Conservation (phyloP, 768 basidiomycete species). For the Suillus placidus region DNA sequence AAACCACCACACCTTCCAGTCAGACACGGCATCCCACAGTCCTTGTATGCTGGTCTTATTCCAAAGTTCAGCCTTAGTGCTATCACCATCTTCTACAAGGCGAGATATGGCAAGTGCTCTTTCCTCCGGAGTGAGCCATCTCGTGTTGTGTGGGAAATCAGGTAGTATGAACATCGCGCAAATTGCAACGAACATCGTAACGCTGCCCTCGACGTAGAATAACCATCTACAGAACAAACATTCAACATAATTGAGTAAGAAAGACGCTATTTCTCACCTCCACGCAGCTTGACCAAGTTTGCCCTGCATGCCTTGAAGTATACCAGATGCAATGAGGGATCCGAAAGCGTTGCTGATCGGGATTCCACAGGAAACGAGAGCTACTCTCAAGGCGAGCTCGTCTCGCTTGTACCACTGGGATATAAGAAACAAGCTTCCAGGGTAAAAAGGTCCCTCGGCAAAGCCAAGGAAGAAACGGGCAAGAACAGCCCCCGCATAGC, state of each 20-base stretch:
- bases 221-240: slow-evolving; percentile 15
- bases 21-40: slow-evolving; percentile 39
- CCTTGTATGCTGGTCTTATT: slow-evolving; percentile 29
- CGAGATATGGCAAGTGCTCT: slow-evolving; percentile 33
- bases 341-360: slow-evolving; percentile 50
- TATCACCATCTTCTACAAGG: slow-evolving; percentile 32
- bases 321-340: slow-evolving; percentile 46
- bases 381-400: slow-evolving; percentile 41
- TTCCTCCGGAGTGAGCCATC: slow-evolving; percentile 34
- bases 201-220: slow-evolving; percentile 33
- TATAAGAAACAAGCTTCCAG: slow-evolving; percentile 34
- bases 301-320: slow-evolving; percentile 45
- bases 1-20: slow-evolving; percentile 47
- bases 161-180: slow-evolving; percentile 39
- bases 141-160: slow-evolving; percentile 39
- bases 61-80: slow-evolving; percentile 15
- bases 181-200: slow-evolving; percentile 38
- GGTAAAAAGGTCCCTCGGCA: slow-evolving; percentile 35
- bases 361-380: slow-evolving; percentile 40
- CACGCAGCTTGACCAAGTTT: slow-evolving; percentile 42
- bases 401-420: slow-evolving; percentile 44
- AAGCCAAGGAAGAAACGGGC: slow-evolving; percentile 47
- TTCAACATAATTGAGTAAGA: background rate
- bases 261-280: slow-evolving; percentile 31
- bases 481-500: slow-evolving; percentile 28